These are phyloP conservation scores for Colletotrichum cereale DNA, from an alignment of 2,329 filamentous ascomycete genomes.

Conservation along the genomic window DNA sequence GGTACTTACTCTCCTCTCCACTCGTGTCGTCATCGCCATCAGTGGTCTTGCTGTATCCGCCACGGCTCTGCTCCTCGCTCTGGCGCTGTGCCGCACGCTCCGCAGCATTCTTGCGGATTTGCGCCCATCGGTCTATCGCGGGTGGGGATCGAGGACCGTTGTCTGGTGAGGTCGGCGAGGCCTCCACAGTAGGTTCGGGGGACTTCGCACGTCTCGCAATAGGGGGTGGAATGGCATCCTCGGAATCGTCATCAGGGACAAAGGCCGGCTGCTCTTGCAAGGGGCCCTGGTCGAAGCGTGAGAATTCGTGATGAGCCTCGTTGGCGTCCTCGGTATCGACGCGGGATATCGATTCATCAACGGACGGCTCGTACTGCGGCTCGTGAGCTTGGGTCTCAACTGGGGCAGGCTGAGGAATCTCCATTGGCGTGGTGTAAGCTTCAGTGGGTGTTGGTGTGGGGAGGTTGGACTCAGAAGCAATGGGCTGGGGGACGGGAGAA, in stretches of 20 bases:
- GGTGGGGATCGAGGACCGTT: constrained; percentile 48
- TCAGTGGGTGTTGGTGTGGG: constrained; percentile 40
- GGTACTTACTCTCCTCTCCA: constrained; percentile 88
- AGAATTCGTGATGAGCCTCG: constrained; percentile 71
- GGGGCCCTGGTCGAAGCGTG: constrained; percentile 88
- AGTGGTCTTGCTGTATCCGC: constrained; percentile 66
- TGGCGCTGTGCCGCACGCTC: constrained; percentile 77
- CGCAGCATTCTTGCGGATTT: constrained; percentile 94
- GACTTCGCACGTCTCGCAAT: constrained; percentile 59
- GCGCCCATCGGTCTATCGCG: constrained; percentile 88
- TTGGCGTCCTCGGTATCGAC: constrained; percentile 70
- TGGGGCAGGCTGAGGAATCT: constrained; percentile 37
- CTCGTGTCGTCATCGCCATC: constrained; percentile 89
- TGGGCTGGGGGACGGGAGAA: constrained; percentile 41
- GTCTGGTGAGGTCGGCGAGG: constrained; percentile 46
- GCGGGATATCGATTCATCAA: constrained; percentile 66
- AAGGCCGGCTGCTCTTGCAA: constrained; percentile 89
- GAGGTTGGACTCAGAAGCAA: constrained; percentile 39
- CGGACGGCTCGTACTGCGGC: constrained; percentile 58
- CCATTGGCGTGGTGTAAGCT: constrained; percentile 37
- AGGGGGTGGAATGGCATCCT: constrained; percentile 64
- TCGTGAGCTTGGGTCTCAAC: constrained; percentile 44
- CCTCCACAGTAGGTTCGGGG: constrained; percentile 45
- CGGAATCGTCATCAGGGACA: constrained; percentile 69
- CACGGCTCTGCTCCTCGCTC: constrained; percentile 73